phyloP scores from a whole-genome alignment of 2,329 filamentous ascomycete species.

The Exserohilum turcica region DNA sequence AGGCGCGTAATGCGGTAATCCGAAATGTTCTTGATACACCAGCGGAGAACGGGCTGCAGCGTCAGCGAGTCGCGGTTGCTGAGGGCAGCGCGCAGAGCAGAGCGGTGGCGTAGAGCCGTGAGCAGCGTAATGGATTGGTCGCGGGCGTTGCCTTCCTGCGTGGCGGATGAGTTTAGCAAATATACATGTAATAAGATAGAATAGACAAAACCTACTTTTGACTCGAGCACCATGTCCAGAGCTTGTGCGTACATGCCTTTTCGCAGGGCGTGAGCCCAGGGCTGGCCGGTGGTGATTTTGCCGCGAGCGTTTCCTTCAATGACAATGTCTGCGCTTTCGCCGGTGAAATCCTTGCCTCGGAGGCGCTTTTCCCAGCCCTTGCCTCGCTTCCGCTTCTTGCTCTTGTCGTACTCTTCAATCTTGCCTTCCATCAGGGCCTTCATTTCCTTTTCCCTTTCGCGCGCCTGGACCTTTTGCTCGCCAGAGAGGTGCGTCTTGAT shows the following conservation, averaged over 20 bases:
- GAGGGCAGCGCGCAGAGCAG: constrained; percentile 56
- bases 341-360: constrained; percentile 77
- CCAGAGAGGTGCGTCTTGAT: constrained; percentile 87
- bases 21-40: constrained; percentile 79
- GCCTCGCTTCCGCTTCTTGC: constrained; percentile 66
- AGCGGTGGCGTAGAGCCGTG: constrained; percentile 48
- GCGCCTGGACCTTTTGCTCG: constrained; percentile 75
- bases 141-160: constrained; percentile 39
- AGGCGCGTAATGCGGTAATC: constrained; percentile 81
- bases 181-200: too few relatives aligned
- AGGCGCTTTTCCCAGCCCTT: constrained; percentile 66
- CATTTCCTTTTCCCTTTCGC: constrained; percentile 84
- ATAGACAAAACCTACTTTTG: constrained; percentile 34
- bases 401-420: constrained; percentile 76
- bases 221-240: constrained; percentile 74
- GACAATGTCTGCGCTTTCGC: constrained; percentile 84
- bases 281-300: constrained; percentile 66
- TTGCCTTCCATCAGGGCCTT: constrained; percentile 76
- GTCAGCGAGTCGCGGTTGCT: constrained; percentile 80
- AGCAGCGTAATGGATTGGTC: constrained; percentile 72
- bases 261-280: constrained; percentile 84
- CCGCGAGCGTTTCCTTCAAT: constrained; percentile 75
- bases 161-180: too few relatives aligned
- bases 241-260: constrained; percentile 77
- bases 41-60: constrained; percentile 80